Percentiles rank a stretch among this genome's conserved stretches.
These are phyloP conservation scores for Pueraria montana DNA, from an alignment of 306 rosid genomes.

Conservation along the genomic window DNA sequence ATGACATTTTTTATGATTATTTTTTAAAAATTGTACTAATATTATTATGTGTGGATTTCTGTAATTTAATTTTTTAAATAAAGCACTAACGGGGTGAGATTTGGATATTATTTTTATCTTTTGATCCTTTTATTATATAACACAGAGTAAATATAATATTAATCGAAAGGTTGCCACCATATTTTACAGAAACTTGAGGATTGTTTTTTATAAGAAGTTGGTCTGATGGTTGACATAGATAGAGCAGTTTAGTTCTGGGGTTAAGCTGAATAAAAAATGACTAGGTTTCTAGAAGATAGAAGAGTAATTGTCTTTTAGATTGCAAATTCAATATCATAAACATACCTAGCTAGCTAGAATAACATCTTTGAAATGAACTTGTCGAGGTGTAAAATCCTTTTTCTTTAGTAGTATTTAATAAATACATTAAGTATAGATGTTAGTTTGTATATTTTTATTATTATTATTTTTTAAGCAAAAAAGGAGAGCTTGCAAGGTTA, in stretches of 20 bases:
- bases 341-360: not conserved
- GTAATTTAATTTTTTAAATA: too few species aligned
- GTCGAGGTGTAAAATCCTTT: too few species aligned
- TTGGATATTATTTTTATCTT: not conserved
- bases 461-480: too few species aligned
- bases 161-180: not conserved
- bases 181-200: not conserved
- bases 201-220: not conserved
- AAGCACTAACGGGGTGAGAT: not conserved
- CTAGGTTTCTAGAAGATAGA: too few species aligned
- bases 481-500: too few species aligned
- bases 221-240: not conserved
- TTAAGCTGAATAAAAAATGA: too few species aligned
- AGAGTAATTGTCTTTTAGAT: not conserved
- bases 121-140: not conserved
- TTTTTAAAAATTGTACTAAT: not conserved
- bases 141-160: not conserved
- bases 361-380: not conserved
- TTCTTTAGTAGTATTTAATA: too few species aligned
- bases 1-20: not conserved
- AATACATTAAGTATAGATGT: too few species aligned
- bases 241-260: not conserved
- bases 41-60: not conserved
- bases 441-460: too few species aligned
- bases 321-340: not conserved